phyloP scores from a whole-genome alignment of 2,329 filamentous ascomycete species.

The Dactylellina drechsleri region DNA sequence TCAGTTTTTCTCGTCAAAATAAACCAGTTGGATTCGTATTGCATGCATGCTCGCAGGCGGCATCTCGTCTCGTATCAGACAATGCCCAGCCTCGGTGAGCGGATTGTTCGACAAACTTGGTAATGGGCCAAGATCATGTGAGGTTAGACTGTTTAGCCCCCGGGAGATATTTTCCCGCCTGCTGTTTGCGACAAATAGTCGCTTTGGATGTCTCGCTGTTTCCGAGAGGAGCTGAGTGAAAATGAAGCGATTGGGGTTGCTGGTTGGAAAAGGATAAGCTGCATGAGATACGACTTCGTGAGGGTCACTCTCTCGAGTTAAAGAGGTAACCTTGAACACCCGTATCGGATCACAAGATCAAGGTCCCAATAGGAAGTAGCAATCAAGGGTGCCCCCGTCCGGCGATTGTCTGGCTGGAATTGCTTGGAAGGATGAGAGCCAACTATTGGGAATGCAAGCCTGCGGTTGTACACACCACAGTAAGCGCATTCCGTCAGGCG shows the following conservation, averaged over 20 bases:
- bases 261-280: constrained; percentile 42
- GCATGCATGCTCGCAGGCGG: constrained; percentile 38
- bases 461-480: constrained; percentile 54
- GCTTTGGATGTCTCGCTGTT: constrained; percentile 40
- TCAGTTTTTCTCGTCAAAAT: neutral
- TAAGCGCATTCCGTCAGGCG: constrained; percentile 55
- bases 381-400: constrained; percentile 50
- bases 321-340: constrained; percentile 20
- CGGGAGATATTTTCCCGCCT: constrained; percentile 18
- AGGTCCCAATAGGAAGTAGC: constrained; percentile 45
- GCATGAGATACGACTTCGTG: constrained; percentile 51
- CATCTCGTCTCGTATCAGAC: constrained; percentile 41
- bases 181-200: constrained; percentile 40
- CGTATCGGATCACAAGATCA: constrained; percentile 54
- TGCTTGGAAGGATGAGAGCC: constrained; percentile 28
- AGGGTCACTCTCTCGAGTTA: constrained; percentile 18
- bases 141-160: constrained; percentile 4
- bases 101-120: constrained; percentile 48
- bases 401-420: constrained; percentile 51
- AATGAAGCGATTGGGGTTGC: constrained; percentile 7
- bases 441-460: constrained; percentile 43
- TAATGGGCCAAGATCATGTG: constrained; percentile 36
- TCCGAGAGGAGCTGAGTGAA: constrained; percentile 46
- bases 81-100: constrained; percentile 51
- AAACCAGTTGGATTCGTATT: constrained; percentile 30